phyloP scores from a whole-genome alignment of 73 alveolate species.

The Paramecium tetraurelia region DNA sequence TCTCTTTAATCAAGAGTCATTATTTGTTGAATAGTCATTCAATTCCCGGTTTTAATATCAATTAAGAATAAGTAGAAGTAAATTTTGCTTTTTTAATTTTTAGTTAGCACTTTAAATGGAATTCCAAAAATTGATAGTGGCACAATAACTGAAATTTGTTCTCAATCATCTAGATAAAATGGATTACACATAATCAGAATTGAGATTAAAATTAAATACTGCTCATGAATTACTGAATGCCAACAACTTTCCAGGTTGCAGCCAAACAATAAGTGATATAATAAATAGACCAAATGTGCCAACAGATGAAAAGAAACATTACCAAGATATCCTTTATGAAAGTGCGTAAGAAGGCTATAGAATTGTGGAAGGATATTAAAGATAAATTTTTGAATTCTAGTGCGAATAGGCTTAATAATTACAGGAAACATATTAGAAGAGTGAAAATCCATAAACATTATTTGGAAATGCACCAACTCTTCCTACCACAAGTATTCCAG shows the following conservation, averaged over 20 bases:
- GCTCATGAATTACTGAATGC: constrained; percentile 49
- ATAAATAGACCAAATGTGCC: constrained; percentile 45
- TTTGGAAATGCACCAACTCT: constrained; percentile 52
- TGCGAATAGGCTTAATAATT: constrained; percentile 22
- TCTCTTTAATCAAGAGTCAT: background rate
- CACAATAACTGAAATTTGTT: background rate
- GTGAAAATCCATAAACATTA: background rate
- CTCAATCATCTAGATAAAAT: constrained; percentile 11
- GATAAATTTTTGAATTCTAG: constrained; percentile 44
- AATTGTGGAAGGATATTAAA: constrained; percentile 45
- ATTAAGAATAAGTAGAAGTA: constrained; percentile 37
- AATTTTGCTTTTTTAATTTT: background rate
- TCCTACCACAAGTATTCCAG: constrained; percentile 24
- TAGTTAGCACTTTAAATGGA: constrained; percentile 43
- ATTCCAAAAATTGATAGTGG: constrained; percentile 36
- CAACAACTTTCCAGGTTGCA: constrained; percentile 25
- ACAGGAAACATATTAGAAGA: constrained; percentile 20
- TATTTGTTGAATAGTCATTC: constrained; percentile 17
- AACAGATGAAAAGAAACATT: constrained; percentile 29
- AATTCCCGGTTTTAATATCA: constrained; percentile 34
- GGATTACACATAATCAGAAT: constrained; percentile 13
- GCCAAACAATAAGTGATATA: background rate
- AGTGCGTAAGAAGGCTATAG: constrained; percentile 40
- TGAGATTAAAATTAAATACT: background rate
- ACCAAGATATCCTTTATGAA: constrained; percentile 13